Evolutionary conservation across 768 basidiomycete species (phyloP).

Genomic region (Serendipita sp.): DNA sequence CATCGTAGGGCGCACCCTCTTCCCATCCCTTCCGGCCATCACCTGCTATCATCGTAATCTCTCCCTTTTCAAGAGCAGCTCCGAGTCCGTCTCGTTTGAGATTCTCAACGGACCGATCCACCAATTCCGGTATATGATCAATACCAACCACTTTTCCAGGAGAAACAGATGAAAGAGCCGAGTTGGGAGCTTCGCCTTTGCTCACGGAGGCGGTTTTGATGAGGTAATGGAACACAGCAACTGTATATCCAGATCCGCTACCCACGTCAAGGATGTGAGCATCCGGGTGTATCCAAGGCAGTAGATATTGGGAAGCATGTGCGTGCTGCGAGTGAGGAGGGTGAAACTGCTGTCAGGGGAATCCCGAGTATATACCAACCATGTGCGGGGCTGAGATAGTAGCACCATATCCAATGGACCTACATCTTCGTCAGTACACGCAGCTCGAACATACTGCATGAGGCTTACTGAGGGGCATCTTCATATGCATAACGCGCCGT

Average conservation of each 20-base stretch:
- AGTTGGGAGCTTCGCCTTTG: conserved; percentile 9
- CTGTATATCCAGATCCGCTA: conserved; percentile 73
- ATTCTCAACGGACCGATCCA: conserved; percentile 53
- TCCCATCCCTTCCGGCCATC: conserved; percentile 56
- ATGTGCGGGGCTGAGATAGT: conserved; percentile 97
- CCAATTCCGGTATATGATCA: conserved; percentile 75
- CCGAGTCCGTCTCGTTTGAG: conserved; percentile 50
- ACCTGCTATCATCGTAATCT: conserved; percentile 50
- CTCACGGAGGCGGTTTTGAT: conserved; percentile 21
- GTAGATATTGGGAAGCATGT: conserved; percentile 63
- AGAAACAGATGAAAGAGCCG: conserved; percentile 11
- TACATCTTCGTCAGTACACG: conserved; percentile 17
- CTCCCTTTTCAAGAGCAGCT: conserved; percentile 32
- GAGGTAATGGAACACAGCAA: conserved; percentile 68
- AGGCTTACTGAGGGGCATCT: conserved; percentile 56
- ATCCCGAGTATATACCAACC: conserved; percentile 27
- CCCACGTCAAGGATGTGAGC: conserved; percentile 78
- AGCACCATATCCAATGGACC: conserved; percentile 65
- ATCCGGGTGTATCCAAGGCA: conserved; percentile 54
- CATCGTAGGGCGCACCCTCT: conserved; percentile 44
- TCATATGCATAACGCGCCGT: conserved; percentile 41
- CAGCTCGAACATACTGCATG: neutral
- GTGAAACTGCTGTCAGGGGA: neutral
- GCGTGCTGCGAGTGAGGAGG: conserved; percentile 44
- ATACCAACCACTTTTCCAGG: conserved; percentile 65